phyloP scores from a whole-genome alignment of 2,329 filamentous ascomycete species.

The Thelonectria olida region DNA sequence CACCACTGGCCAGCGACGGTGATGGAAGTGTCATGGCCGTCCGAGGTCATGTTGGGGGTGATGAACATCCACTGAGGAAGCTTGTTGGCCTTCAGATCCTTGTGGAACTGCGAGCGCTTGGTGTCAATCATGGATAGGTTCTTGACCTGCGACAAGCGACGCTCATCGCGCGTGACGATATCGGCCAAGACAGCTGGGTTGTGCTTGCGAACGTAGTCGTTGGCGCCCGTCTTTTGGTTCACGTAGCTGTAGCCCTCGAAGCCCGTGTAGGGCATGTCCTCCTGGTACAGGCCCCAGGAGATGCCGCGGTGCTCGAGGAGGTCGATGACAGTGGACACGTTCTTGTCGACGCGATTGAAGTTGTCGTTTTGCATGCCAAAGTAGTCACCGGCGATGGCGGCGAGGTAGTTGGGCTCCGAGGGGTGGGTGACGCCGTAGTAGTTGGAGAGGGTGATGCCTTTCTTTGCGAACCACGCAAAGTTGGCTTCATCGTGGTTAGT shows the following conservation, averaged over 20 bases:
- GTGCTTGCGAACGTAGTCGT: conserved; percentile 87
- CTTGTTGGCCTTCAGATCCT: conserved; percentile 68
- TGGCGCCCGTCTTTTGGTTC: conserved; percentile 71
- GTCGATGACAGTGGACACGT: conserved; percentile 74
- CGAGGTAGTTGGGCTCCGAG: conserved; percentile 75
- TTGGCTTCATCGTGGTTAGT: conserved; percentile 28
- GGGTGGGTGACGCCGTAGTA: conserved; percentile 69
- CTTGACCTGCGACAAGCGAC: conserved; percentile 76
- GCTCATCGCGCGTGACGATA: conserved; percentile 65
- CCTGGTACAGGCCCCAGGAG: conserved; percentile 78
- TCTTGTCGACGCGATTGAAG: conserved; percentile 63
- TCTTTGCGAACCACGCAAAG: conserved; percentile 39
- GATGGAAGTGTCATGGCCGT: conserved; percentile 79
- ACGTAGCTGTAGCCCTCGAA: conserved; percentile 72
- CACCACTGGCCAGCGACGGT: conserved; percentile 76
- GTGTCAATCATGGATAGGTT: conserved; percentile 62
- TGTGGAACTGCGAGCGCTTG: conserved; percentile 66
- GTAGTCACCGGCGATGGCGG: conserved; percentile 68
- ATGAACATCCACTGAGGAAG: conserved; percentile 80
- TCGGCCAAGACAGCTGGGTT: conserved; percentile 75
- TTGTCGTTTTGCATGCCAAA: conserved; percentile 70
- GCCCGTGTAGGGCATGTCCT: conserved; percentile 79
- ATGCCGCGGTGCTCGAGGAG: conserved; percentile 72
- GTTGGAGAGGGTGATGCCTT: conserved; percentile 44
- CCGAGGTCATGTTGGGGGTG: conserved; percentile 78